A percentile compares a stretch with the other conserved stretches of the same genome.
phyloP scores from a whole-genome alignment of 2,329 filamentous ascomycete genomes.

The Colletotrichum camelliae region DNA sequence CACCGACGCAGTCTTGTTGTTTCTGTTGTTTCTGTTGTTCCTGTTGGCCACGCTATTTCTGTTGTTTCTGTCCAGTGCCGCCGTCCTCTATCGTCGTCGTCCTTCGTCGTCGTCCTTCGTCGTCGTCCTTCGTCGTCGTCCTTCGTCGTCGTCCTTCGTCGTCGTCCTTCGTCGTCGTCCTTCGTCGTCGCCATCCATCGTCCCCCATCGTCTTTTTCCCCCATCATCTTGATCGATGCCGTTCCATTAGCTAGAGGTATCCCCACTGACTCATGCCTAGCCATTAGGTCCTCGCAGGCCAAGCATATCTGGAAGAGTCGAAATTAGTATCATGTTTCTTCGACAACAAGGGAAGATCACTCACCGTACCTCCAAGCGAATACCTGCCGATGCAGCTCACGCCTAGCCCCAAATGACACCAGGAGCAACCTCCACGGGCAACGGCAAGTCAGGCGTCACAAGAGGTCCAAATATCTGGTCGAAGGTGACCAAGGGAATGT shows the following conservation, averaged over 20 bases:
- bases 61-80: background rate
- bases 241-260: background rate
- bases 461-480: background rate
- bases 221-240: accelerated
- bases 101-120: no score
- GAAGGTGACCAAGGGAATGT: background rate
- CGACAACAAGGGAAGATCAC: background rate
- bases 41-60: background rate
- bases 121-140: no score
- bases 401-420: background rate
- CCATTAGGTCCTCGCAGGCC: background rate
- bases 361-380: background rate
- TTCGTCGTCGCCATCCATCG: accelerated
- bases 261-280: accelerated
- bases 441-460: background rate
- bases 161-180: background rate
- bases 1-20: background rate
- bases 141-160: no score
- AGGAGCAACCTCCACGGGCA: background rate
- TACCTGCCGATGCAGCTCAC: background rate
- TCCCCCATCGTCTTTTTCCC: background rate
- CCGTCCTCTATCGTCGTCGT: no score
- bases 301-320: background rate
- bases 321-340: background rate
- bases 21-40: background rate